Percentiles rank a stretch among this genome's conserved stretches.
Conservation (phyloP, 2,329 filamentous ascomycete genomes). For the Colletotrichum sojae region DNA sequence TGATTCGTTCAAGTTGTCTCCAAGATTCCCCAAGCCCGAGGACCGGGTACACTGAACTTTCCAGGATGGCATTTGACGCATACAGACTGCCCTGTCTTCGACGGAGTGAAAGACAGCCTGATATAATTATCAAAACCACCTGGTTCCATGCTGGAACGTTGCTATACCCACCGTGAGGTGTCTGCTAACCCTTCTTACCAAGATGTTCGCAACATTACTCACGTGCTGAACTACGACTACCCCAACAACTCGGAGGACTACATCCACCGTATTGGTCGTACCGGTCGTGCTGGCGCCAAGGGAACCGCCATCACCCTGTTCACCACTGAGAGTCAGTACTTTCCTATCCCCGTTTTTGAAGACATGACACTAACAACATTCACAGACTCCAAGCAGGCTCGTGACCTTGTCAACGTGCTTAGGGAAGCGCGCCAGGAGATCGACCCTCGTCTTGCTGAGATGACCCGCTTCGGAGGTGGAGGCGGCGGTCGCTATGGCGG, state of each 20-base stretch:
- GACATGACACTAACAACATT: slow-evolving; percentile 52
- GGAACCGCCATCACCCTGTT: slow-evolving; percentile 99
- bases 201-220: slow-evolving; percentile 99
- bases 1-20: slow-evolving; percentile 81
- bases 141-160: slow-evolving; percentile 72
- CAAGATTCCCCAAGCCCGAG: slow-evolving; percentile 71
- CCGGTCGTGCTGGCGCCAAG: slow-evolving; percentile 92
- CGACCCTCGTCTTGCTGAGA: slow-evolving; percentile 94
- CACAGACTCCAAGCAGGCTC: slow-evolving; percentile 90
- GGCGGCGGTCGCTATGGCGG: slow-evolving; percentile 81
- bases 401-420: slow-evolving; percentile 93
- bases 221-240: slow-evolving; percentile 99
- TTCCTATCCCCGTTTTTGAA: not conserved
- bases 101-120: slow-evolving; percentile 69
- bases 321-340: slow-evolving; percentile 95
- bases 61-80: slow-evolving; percentile 71
- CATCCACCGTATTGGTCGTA: slow-evolving; percentile 96
- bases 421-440: slow-evolving; percentile 98
- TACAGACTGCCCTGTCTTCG: slow-evolving; percentile 71
- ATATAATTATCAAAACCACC: slow-evolving; percentile 64
- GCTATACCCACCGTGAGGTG: slow-evolving; percentile 69
- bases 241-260: slow-evolving; percentile 99
- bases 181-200: slow-evolving; percentile 83
- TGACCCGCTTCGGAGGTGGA: slow-evolving; percentile 92
- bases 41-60: slow-evolving; percentile 68